Evolutionary conservation across 345 rosid species (phyloP).

Genomic region (Trapa bicornis): DNA sequence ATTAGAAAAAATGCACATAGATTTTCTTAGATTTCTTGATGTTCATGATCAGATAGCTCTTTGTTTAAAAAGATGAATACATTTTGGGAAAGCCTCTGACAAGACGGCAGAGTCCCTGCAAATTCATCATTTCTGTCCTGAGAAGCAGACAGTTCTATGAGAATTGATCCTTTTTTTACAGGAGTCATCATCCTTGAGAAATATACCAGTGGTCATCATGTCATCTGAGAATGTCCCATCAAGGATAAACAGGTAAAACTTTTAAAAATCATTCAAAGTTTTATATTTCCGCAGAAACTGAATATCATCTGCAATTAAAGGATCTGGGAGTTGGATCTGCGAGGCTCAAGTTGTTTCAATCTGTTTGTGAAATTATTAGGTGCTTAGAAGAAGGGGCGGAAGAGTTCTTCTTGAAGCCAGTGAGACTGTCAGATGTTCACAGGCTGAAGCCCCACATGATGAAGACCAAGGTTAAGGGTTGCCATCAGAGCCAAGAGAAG

Average conservation of each 20-base stretch:
- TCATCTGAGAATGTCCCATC: constrained; percentile 75
- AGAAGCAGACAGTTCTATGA: neutral
- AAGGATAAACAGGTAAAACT: constrained; percentile 44
- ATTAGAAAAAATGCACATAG: neutral
- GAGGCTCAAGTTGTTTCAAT: neutral
- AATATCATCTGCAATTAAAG: neutral
- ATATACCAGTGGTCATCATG: constrained; percentile 69
- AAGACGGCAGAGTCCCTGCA: neutral
- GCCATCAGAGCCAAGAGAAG: constrained; percentile 5
- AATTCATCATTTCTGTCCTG: neutral
- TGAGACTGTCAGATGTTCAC: constrained; percentile 37
- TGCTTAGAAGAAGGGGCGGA: constrained; percentile 74
- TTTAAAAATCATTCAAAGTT: neutral
- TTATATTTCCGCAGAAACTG: neutral
- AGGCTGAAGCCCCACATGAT: constrained; percentile 45
- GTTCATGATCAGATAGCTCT: neutral
- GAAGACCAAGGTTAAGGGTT: constrained; percentile 25
- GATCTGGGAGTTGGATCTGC: neutral
- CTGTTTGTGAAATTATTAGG: constrained; percentile 16
- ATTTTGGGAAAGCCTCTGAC: neutral
- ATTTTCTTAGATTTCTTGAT: neutral
- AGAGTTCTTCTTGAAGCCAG: constrained; percentile 66
- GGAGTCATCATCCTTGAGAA: constrained; percentile 48
- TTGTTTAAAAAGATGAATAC: too few relatives aligned
- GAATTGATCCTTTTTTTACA: constrained; percentile 11